Conservation (phyloP, 768 basidiomycete genomes). For the Leucocoprinus birnbaumii region DNA sequence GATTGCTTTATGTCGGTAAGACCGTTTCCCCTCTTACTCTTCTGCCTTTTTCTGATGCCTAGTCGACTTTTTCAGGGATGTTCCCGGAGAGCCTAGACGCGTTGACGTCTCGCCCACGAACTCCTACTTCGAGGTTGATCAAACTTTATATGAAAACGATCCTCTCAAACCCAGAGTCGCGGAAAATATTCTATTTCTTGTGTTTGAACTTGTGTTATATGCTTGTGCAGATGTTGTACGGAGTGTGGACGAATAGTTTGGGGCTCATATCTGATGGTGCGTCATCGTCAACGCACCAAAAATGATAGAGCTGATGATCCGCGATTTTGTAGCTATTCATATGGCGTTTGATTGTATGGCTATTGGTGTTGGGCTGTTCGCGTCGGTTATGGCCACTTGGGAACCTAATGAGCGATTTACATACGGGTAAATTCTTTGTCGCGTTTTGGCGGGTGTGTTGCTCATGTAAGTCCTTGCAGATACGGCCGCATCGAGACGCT, state of each 20-base stretch:
- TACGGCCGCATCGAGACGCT: constrained; percentile 96
- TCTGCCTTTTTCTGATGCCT: background rate
- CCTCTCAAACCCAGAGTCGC: constrained; percentile 85
- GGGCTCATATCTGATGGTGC: constrained; percentile 95
- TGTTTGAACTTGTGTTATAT: constrained; percentile 94
- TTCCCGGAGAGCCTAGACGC: constrained; percentile 45
- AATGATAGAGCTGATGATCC: constrained; percentile 2
- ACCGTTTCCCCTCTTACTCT: background rate
- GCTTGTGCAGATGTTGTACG: constrained; percentile 96
- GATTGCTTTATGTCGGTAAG: constrained; percentile 63
- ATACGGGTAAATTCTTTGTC: constrained; percentile 64
- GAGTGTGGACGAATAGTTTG: constrained; percentile 95
- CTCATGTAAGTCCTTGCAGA: constrained; percentile 35
- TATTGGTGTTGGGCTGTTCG: constrained; percentile 91
- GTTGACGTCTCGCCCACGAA: constrained; percentile 41
- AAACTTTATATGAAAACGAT: constrained; percentile 86
- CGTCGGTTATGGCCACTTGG: constrained; percentile 98
- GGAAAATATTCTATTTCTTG: constrained; percentile 96
- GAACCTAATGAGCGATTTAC: constrained; percentile 92
- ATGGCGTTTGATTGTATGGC: constrained; percentile 99
- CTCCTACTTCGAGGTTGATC: constrained; percentile 50
- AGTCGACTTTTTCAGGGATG: constrained; percentile 38
- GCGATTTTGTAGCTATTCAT: constrained; percentile 73
- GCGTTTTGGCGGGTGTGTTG: constrained; percentile 3
- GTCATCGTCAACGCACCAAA: too few relatives aligned